Evolutionary conservation across 805 yeast genomes (phyloP), one percentile per base, ranked within the genome.

Genomic region (Candida krabiensis): DNA sequence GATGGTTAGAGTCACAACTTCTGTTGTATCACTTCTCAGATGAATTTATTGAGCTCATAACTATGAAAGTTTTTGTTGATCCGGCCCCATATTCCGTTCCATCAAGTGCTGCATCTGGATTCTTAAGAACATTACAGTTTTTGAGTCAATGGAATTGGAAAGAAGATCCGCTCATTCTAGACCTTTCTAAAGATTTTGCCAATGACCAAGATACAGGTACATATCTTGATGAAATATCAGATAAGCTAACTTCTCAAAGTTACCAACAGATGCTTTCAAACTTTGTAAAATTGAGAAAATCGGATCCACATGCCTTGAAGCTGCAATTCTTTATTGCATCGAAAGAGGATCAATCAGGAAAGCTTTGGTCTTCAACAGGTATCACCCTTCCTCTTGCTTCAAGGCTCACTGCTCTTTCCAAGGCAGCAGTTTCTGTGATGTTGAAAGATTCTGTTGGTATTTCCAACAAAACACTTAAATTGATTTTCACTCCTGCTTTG

Each of bases 71-170:
- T 14, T 93, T 91, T 65, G 83, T 88, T 31, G 95, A 89, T 55
- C 82, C 90, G 7, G 80, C 86, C 0, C 96, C 97, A n/a, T 90
- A 75, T 64, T 71, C 79, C 1, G 73, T 79, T 2, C 98, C 99
- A 3, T 77, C 83, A 19, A 80, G 91, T 38, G 79, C 83, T 7
- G 82, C 80, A 45, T 74, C 83, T 38, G 99, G 96, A 5, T 88
- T 93, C 57, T 66, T 86, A 41, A 80, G 93, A 42, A 74, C 82
- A 9, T 58, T 93, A 26, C 68, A 76, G 32, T 86, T 83, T 52
- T 60, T 93, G 30, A 73, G 95, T 18, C 64, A 64, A 29, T 93
- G 99, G 99, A 89, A 93, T 60, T 93, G 99, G 99, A 83, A 78
- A 52, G 95, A 86, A 46, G 88, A 83, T 32, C 84, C 96, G 1